Evolutionary conservation across 139 green algal species (phyloP), one percentile per base, ranked within the genome.

Genomic region (Limnomonas spitsbergensis): DNA sequence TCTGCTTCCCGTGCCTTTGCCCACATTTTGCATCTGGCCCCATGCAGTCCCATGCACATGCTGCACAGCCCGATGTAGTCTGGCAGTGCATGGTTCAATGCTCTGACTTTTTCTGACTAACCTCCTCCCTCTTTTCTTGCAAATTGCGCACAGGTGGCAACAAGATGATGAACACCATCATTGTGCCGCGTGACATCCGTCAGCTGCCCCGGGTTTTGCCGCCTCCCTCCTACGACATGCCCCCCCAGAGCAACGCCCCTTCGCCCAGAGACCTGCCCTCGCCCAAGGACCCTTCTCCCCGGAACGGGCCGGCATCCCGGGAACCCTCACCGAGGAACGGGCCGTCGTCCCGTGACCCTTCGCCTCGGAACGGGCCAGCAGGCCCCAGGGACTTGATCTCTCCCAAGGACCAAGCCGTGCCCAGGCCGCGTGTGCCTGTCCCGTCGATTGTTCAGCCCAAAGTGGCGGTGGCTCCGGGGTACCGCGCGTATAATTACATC

Each of bases 191-290:
- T 0, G 82, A 90, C 70, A 42, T 88, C 4, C 68, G 78, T 31
- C 73, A 86, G 52, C 82, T 90, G 38, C 83, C 81, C 34, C 76
- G 73, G 38, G 54, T 68, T 53, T 82, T 90, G n/a, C 85, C 85
- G 6, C 81, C 81, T n/a, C 76, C 85, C 0, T 74, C 70, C 1
- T 90, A 90, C 75, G 73, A 90, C 40, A 77, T 36, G 35, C 68
- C 35, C 24, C 36, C 68, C 36, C 6, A 3, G 4, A 47, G 6
- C 29, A 6, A n/a, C 9, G 14, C 36, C 35, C 68, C 68, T 70
- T 70, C 56, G 29, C 29, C 56, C 27, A 70, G 24, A 70, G 14
- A 24, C 56, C 56, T 32, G 56, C 56, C 56, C 29, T 61, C 47
- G 20, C 47, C 47, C 47, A 61, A 61, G 20, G 47, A 61, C 20